Percentiles rank a stretch among this genome's conserved stretches.
Conservation (phyloP, 257 asterid genomes). For the Asclepias syriaca region DNA sequence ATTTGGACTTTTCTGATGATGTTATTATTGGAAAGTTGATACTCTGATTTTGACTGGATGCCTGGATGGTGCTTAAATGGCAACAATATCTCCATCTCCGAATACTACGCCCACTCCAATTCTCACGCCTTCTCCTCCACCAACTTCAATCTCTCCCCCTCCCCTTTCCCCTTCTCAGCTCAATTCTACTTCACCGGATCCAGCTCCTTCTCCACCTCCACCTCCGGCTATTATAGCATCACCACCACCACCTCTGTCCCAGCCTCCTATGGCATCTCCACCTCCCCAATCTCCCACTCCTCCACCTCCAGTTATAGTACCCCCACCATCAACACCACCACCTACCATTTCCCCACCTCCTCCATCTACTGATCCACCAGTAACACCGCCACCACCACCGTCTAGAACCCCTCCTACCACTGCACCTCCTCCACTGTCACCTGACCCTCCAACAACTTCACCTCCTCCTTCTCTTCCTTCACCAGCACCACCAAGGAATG, state of each 20-base stretch:
- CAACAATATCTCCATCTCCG: slow-evolving; percentile 34
- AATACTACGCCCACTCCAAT: slow-evolving; percentile 23
- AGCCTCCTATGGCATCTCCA: slow-evolving; percentile 15
- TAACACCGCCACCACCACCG: slow-evolving; percentile 22
- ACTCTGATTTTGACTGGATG: neutral
- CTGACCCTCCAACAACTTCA: slow-evolving; percentile 24
- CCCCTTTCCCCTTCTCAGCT: slow-evolving; percentile 4
- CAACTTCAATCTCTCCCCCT: slow-evolving; percentile 18
- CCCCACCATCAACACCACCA: slow-evolving; percentile 20
- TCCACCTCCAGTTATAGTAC: slow-evolving; percentile 26
- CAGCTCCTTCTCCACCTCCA: slow-evolving; percentile 15
- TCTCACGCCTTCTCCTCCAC: slow-evolving; percentile 21
- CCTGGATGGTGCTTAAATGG: slow-evolving; percentile 39
- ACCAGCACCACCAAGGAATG: slow-evolving; percentile 7
- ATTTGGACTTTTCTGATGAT: slow-evolving; percentile 15
- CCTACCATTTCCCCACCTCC: slow-evolving; percentile 27
- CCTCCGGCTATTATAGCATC: slow-evolving; percentile 6
- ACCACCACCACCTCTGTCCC: slow-evolving; percentile 10
- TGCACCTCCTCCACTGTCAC: slow-evolving; percentile 42
- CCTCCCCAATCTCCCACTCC: slow-evolving; percentile 25
- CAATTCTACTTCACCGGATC: slow-evolving; percentile 11
- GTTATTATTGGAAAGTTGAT: slow-evolving; percentile 31
- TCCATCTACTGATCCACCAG: slow-evolving; percentile 22
- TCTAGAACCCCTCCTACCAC: slow-evolving; percentile 21
- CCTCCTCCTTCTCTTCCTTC: slow-evolving; percentile 27